Base-by-base conservation (phyloP, 345 rosid genomes). In the Eucalyptus sideroxylon region DNA sequence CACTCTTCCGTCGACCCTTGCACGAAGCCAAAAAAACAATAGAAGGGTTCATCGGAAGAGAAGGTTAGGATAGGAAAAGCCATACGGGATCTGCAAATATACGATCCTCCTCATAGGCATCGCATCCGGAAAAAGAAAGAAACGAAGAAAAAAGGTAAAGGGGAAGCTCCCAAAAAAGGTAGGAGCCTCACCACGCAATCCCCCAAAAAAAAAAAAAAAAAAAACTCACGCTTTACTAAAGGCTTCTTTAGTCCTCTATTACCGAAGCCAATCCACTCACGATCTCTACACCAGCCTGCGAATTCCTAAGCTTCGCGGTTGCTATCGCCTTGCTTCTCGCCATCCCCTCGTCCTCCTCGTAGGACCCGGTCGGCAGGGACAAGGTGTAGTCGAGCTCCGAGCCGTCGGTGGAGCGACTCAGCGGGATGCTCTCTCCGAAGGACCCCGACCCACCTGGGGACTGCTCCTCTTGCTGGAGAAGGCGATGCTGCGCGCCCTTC, bases 231-330 rank as follows among this genome's bases (percentile, higher is more conserved):
- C 30, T 24, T 24, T 44, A 37, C 65, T 30, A 50, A 11, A 53
- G 26, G 88, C 45, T 87, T 56, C 62, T 30, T 50, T 34, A 50
- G 37, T 90, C 93, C 83, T 90, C 94, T 37, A 94, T 93, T 23
- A 94, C 92, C 7, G 95, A 92, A 81, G 98, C 93, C 92, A 96
- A 93, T 45, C 96, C 97, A 69, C 95, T 92, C 27, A 93, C 94
- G 19, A 93, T 90, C 92, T 90, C 92, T 10, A 91, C 89, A 69
- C 95, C 95, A 83, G 49, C 89, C 89, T 65, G 93, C 60, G 89
- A 87, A 88, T 92, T 91, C 92, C 89, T 94, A 67, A 94, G 93
- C 91, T 94, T 94, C 87, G 91, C 80, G 87, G 91, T 94, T 26
- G 93, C 93, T 40, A 60, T 59, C 86, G 34, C 47, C 81, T 21